Evolutionary conservation across 192 early-diverging fungal species (phyloP).

Genomic region (Phlyctochytrium arcticum): DNA sequence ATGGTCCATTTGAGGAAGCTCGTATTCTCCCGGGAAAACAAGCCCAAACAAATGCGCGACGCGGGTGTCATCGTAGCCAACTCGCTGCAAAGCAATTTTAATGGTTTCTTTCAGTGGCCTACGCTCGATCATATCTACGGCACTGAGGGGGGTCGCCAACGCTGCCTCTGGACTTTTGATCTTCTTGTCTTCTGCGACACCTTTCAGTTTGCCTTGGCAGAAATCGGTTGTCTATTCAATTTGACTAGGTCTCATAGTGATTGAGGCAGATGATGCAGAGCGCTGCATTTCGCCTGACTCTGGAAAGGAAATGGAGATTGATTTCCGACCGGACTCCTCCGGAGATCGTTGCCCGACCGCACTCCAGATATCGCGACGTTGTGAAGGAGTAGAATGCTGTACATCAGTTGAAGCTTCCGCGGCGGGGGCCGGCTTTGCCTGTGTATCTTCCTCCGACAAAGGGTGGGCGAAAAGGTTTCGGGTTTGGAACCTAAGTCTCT

Average conservation of each 20-base stretch:
- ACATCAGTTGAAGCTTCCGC: too few relatives aligned
- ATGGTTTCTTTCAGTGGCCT: slow-evolving; percentile 22
- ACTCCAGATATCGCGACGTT: neutral
- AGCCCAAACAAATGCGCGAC: slow-evolving; percentile 26
- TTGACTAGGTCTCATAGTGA: neutral
- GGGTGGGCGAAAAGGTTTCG: neutral
- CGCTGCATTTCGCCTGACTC: neutral
- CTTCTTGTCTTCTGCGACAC: neutral
- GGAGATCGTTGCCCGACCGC: neutral
- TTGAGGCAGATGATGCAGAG: neutral
- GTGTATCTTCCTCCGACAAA: too few relatives aligned
- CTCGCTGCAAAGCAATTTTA: slow-evolving; percentile 13
- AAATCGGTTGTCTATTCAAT: neutral
- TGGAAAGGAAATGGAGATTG: neutral
- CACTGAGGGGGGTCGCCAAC: neutral
- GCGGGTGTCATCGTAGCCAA: slow-evolving; percentile 8
- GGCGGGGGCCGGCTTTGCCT: too few relatives aligned
- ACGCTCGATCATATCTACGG: neutral
- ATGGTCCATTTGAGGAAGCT: neutral
- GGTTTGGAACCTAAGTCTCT: too few relatives aligned
- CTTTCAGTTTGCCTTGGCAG: neutral
- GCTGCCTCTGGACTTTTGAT: too few relatives aligned
- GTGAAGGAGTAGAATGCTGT: too few relatives aligned
- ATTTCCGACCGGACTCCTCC: neutral
- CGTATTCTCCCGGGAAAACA: slow-evolving; percentile 34